Conservation (phyloP, 257 asterid genomes). For the Echium plantagineum region DNA sequence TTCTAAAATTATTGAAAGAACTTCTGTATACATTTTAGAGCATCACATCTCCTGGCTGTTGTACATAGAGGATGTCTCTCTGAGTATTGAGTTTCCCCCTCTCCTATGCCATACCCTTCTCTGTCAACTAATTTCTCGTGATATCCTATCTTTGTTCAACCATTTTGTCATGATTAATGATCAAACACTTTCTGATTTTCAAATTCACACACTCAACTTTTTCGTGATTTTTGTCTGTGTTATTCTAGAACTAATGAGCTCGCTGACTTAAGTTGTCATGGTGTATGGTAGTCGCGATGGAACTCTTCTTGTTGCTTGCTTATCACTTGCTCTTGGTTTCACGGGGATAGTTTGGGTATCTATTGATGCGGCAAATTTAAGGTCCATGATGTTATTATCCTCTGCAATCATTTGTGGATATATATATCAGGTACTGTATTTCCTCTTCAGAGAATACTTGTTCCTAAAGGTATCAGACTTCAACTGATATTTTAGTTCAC, state of each 20-base stretch:
- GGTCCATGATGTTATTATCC: slow-evolving; percentile 42
- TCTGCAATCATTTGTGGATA: slow-evolving; percentile 67
- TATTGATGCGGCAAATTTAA: slow-evolving; percentile 46
- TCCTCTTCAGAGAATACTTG: background rate
- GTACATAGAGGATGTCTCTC: background rate
- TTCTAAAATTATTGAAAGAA: too few relatives aligned
- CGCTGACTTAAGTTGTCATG: slow-evolving; percentile 11
- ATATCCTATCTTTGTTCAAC: background rate
- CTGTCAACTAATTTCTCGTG: background rate
- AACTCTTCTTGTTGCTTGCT: slow-evolving; percentile 45
- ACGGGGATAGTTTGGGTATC: slow-evolving; percentile 58
- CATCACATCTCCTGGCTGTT: background rate
- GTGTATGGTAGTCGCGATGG: slow-evolving; percentile 60
- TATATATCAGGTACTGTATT: slow-evolving; percentile 56
- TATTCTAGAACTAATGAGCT: background rate
- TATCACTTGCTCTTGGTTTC: slow-evolving; percentile 59
- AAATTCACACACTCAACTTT: background rate
- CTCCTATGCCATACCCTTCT: too few relatives aligned
- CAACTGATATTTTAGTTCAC: background rate
- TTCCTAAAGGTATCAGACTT: background rate
- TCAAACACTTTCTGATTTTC: background rate
- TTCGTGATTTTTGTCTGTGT: background rate
- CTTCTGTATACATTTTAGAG: background rate
- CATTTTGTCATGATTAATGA: too few relatives aligned
- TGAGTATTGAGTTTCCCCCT: background rate